A percentile compares a stretch with the other conserved stretches of the same genome.
phyloP scores from a whole-genome alignment of 1,284 basidiomycete genomes.

The Cutaneotrichosporon curvatum region DNA sequence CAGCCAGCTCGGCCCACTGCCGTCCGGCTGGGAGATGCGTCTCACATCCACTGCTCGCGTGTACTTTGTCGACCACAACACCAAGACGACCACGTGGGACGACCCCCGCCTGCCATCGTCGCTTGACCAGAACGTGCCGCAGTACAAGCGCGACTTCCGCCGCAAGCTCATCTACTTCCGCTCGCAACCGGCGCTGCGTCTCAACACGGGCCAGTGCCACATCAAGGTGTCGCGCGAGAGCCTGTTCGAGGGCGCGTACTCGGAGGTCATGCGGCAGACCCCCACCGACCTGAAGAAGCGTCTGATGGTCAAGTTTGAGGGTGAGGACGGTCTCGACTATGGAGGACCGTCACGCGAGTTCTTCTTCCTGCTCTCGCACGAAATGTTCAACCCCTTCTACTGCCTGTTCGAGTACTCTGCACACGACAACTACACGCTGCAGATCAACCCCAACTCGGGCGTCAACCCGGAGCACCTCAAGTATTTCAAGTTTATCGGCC shows the following conservation, averaged over 20 bases:
- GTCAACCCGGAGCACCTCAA: slow-evolving; percentile 98
- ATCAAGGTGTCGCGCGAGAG: slow-evolving; percentile 88
- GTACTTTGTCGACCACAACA: slow-evolving; percentile 96
- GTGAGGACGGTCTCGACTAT: slow-evolving; percentile 96
- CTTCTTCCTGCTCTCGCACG: slow-evolving; percentile 99
- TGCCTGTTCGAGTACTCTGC: slow-evolving; percentile 99
- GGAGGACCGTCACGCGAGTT: slow-evolving; percentile 97
- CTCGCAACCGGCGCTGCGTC: slow-evolving; percentile 88
- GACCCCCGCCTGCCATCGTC: slow-evolving; percentile 74
- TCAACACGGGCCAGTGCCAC: slow-evolving; percentile 86
- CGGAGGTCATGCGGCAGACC: slow-evolving; percentile 83
- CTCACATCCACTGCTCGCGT: slow-evolving; percentile 85
- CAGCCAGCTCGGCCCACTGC: slow-evolving; percentile 85
- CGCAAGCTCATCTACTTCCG: slow-evolving; percentile 99
- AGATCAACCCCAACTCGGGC: slow-evolving; percentile 94
- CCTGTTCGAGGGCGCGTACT: slow-evolving; percentile 94
- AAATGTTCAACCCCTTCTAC: slow-evolving; percentile 99
- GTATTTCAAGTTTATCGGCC: slow-evolving; percentile 99
- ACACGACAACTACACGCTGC: slow-evolving; percentile 98
- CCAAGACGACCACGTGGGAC: slow-evolving; percentile 88
- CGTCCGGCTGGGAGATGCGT: slow-evolving; percentile 97
- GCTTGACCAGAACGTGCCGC: slow-evolving; percentile 79
- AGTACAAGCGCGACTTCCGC: slow-evolving; percentile 99
- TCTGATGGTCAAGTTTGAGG: slow-evolving; percentile 97
- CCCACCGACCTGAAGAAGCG: slow-evolving; percentile 94